Evolutionary conservation across 2,329 filamentous ascomycete species (phyloP), one percentile per base, ranked within the genome.

Genomic region (Arachnomyces sp.): DNA sequence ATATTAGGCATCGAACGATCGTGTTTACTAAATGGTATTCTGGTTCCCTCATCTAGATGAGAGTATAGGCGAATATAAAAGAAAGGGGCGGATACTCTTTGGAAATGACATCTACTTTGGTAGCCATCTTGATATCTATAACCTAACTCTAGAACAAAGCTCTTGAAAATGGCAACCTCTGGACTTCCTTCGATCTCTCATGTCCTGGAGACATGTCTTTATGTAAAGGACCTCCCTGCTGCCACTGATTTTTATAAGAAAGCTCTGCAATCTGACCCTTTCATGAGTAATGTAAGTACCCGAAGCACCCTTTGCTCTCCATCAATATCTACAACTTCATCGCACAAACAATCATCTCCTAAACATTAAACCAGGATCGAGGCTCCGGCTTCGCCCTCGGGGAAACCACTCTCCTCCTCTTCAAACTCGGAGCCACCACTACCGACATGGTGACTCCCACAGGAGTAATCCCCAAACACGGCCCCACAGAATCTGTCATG

Each of bases 121-220:
- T 25, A 25, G 21, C 21, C 21, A 25, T 25, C 21, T 25, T 25
- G 21, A 25, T 25, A 25, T 25, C 5, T 25, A 25, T 25, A 25
- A 5, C 9, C 21, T 5, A 25, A 9, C 21, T 25, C 21, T 9
- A 5, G 21, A 25, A 25, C 5, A 25, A 25, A 25, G 21, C 5
- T 5, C 21, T 25, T 25, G 5, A 25, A 5, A 25, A 25, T 25
- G 21, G 21, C 21, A 25, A 25, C 5, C 21, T 25, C 21, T 25
- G 9, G 5, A 25, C 21, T 25, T 5, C 35, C 45, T 13, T 40
- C 45, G 8, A 49, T 50, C 21, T 50, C 50, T 8, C 55, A 58
- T 41, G 49, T 58, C 35, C 44, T 58, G 8, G 55, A 58, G 34
- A 58, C 55, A 15, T 49, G 48, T 39, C 47, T 58, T 9, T 55